Evolutionary conservation across 2,329 filamentous ascomycete species (phyloP).

Genomic region (Raffaelea arxii): DNA sequence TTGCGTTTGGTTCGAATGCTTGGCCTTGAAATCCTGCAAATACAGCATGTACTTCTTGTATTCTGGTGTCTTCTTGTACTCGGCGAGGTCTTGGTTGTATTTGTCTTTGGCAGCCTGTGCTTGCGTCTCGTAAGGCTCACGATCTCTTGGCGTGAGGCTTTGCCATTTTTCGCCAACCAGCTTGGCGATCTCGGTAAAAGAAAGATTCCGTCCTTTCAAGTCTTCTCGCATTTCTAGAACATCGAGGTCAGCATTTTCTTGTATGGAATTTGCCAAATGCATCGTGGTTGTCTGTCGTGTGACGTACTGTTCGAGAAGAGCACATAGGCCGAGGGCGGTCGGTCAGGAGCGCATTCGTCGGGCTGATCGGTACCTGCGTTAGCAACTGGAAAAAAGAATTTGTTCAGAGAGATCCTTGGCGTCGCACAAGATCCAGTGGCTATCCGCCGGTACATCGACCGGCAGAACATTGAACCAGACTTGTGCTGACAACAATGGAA

Average conservation of each 20-base stretch:
- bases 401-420: too few relatives aligned
- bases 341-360: conserved; percentile 70
- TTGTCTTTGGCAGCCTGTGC: conserved; percentile 66
- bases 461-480: too few relatives aligned
- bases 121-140: conserved; percentile 63
- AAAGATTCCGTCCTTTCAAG: conserved; percentile 64
- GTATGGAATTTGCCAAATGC: neutral
- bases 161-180: conserved; percentile 78
- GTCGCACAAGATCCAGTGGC: too few relatives aligned
- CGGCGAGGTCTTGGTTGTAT: conserved; percentile 60
- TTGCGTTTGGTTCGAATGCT: conserved; percentile 50
- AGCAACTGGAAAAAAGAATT: too few relatives aligned
- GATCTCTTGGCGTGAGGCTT: conserved; percentile 53
- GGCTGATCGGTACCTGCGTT: too few relatives aligned
- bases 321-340: conserved; percentile 74
- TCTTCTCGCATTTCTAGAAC: conserved; percentile 64
- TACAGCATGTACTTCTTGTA: conserved; percentile 63
- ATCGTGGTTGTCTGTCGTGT: neutral
- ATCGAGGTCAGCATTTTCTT: neutral
- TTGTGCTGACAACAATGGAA: too few relatives aligned
- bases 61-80: conserved; percentile 68
- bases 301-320: conserved; percentile 73
- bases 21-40: conserved; percentile 67
- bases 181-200: conserved; percentile 77
- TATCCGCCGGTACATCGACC: too few relatives aligned